These are phyloP conservation scores for Alternaria panax DNA, from an alignment of 2,329 filamentous ascomycete species.

Conservation along the genomic window DNA sequence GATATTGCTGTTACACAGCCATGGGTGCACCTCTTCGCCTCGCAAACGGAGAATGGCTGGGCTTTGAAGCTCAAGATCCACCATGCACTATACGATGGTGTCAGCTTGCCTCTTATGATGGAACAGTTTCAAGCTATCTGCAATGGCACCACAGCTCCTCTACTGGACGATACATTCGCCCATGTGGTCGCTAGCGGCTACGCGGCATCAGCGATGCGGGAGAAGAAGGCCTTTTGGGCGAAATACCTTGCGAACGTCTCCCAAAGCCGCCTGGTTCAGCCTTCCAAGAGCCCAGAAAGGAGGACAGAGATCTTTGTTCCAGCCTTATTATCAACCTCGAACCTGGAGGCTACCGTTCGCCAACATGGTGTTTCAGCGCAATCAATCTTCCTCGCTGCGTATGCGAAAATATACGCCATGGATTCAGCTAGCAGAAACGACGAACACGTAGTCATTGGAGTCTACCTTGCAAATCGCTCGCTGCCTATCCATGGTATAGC, in stretches of 20 bases:
- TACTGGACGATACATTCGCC: constrained; percentile 45
- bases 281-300: constrained; percentile 35
- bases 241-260: constrained; percentile 51
- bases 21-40: constrained; percentile 49
- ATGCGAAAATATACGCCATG: constrained; percentile 62
- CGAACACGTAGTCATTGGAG: constrained; percentile 69
- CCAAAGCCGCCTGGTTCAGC: constrained; percentile 21
- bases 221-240: constrained; percentile 59
- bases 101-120: constrained; percentile 74
- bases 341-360: constrained; percentile 56
- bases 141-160: constrained; percentile 30
- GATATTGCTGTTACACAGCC: constrained; percentile 31
- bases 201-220: constrained; percentile 6
- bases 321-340: constrained; percentile 52
- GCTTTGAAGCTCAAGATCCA: constrained; percentile 67
- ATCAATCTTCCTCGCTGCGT: constrained; percentile 76
- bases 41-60: constrained; percentile 41
- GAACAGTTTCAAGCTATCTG: constrained; percentile 58
- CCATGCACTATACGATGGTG: constrained; percentile 86
- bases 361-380: constrained; percentile 70
- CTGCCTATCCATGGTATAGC: constrained; percentile 60
- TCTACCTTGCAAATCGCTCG: constrained; percentile 83
- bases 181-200: constrained; percentile 50
- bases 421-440: constrained; percentile 28
- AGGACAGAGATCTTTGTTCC: constrained; percentile 59